These are phyloP conservation scores for Zasmidium angulare DNA, from an alignment of 2,329 filamentous ascomycete species.

Conservation along the genomic window DNA sequence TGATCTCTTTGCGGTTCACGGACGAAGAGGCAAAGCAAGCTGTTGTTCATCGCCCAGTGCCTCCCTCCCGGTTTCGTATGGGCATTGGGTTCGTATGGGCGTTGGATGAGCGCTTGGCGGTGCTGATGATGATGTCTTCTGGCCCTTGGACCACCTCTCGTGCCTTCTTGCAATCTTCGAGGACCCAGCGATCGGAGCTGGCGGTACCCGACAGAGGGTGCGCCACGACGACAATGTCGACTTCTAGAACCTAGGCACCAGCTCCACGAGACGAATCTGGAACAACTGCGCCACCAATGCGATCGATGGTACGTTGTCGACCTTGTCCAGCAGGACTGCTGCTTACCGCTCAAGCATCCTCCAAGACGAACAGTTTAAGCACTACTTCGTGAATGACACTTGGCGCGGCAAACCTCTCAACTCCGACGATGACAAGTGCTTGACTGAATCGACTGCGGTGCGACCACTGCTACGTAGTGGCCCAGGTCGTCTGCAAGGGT, in stretches of 20 bases:
- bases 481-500: no score
- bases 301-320: conserved; percentile 60
- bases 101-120: no score
- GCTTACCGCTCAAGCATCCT: conserved; percentile 55
- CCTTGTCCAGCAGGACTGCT: conserved; percentile 58
- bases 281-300: conserved; percentile 58
- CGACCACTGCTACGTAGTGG: no score
- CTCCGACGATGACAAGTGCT: conserved; percentile 63
- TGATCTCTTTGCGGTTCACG: no score
- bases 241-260: conserved; percentile 54
- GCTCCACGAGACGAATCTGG: conserved; percentile 64
- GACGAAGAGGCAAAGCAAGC: no score
- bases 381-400: conserved; percentile 50
- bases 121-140: conserved; percentile 40
- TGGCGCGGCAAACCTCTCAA: conserved; percentile 54
- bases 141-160: conserved; percentile 31
- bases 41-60: no score
- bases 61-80: no score
- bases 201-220: conserved; percentile 59
- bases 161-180: conserved; percentile 41
- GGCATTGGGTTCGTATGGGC: no score
- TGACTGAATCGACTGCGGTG: no score
- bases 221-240: conserved; percentile 36
- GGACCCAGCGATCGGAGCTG: conserved; percentile 51
- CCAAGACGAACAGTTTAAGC: conserved; percentile 43